Base-by-base conservation (phyloP, 257 asterid genomes). In the Solanum bukasovii region DNA sequence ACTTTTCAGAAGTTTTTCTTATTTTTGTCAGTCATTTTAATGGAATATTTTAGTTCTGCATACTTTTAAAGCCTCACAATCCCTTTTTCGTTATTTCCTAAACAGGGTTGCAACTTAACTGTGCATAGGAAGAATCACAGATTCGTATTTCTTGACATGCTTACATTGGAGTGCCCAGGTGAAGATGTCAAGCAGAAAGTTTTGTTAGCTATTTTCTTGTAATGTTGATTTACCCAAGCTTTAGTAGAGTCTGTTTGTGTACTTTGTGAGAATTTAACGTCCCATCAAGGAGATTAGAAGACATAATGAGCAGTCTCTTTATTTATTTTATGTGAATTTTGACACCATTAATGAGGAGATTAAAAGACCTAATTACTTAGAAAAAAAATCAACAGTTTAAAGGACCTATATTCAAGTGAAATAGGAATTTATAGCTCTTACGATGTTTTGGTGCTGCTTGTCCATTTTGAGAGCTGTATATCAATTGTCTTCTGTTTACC, bases 31-130 rank as follows among this genome's bases (percentile, higher is more conserved):
- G 63, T 42, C 25, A 78, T 42, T 78, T 42, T 25, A 42, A 42
- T 78, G 84, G 63, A 71, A n/a, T 25, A 42, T 79, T 44, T 25
- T 25, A 14, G 56, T 14, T n/a, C 25, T 25, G 37, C 65, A 40
- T 79, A 42, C 65, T 42, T 79, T 8, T 79, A 79, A 40, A 16
- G 85, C 29, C 25, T 46, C 10, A 14, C 29, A 9, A 31, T 81
- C 68, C 63, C 29, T 21, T 72, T 71, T 46, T 23, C 23, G 10
- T 61, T 87, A 88, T 90, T 88, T 38, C 84, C 68, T 89, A 18
- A 63, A 59, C 94, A 96, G 99, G 99, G 99, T 79, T 97, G 98
- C 94, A 96, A 96, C 90, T 91, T 97, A 87, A 89, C 77, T 83
- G 91, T 84, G 89, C 98, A 90, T 33, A 91, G 94, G 88, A 98